Evolutionary conservation across 352 stramenopile species (phyloP), one percentile per base, ranked within the genome.

Genomic region (Phytophthora rubi): DNA sequence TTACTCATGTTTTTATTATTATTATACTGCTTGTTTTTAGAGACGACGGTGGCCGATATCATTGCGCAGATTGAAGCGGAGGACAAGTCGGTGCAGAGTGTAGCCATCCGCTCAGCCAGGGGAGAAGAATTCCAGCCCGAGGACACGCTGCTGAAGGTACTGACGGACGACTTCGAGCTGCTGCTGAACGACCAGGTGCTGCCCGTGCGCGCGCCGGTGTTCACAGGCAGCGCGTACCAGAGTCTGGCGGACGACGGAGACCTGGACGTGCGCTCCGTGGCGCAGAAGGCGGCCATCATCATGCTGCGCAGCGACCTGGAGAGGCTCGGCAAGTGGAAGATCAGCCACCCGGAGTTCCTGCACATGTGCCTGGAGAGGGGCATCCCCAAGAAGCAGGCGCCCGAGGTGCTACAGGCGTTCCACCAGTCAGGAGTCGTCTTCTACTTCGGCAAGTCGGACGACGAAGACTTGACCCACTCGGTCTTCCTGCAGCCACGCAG

Each of bases 111-210:
- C 6, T 85, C 81, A 8, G 76, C 85, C 53, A 74, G 80, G 49
- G 88, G 88, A 33, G 72, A 84, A 54, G 64, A 77, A 13, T 93
- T 93, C 71, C 68, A 82, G 42, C 78, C 82, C 6, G 70, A 86
- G 44, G 85, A 92, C 49, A 86, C 83, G 51, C 71, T 95, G 45
- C 62, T 89, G 37, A 76, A 86, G 47, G 85, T 94, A 13, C 64
- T 93, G 53, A 91, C 79, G 35, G 86, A 93, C 62, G 88, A 95
- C 68, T 95, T 95, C 68, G 83, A 95, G 70, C 65, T 95, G 10
- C 49, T 92, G 26, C 73, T 95, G 55, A 95, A 95, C 71, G 88
- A 91, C 53, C 81, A 85, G 56, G 83, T 92, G 60, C 75, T 93
- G 13, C 82, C 82, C 1, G 86, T 95, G 6, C 79, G 82, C 3